Conservation (phyloP, 495 filamentous ascomycete species). For the Xylaria curta region DNA sequence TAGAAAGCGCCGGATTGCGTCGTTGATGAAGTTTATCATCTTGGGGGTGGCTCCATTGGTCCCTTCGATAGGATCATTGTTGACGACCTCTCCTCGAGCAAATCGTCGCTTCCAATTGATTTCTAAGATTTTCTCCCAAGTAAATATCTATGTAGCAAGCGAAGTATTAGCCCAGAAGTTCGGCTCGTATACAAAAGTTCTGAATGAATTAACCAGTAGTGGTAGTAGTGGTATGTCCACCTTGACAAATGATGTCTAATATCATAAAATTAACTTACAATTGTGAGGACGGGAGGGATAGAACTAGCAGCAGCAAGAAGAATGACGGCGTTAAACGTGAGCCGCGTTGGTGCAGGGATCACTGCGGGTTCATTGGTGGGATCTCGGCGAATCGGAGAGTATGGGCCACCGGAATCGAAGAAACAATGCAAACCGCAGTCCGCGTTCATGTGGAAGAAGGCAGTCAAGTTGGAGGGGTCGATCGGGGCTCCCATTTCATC, state of each 20-base stretch:
- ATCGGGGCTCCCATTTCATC: slow-evolving; percentile 43
- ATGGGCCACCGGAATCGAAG: slow-evolving; percentile 49
- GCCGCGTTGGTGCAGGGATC: slow-evolving; percentile 55
- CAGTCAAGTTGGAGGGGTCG: slow-evolving; percentile 40
- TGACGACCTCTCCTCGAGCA: slow-evolving; percentile 42
- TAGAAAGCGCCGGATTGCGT: slow-evolving; percentile 49
- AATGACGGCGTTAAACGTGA: slow-evolving; percentile 61
- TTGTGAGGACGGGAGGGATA: slow-evolving; percentile 62
- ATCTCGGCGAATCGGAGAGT: slow-evolving; percentile 54
- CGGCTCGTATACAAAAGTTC: neutral
- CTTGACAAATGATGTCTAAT: neutral
- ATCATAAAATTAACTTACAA: slow-evolving; percentile 30
- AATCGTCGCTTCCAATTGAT: slow-evolving; percentile 58
- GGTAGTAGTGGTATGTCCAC: neutral
- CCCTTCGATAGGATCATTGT: slow-evolving; percentile 50
- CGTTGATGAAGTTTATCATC: slow-evolving; percentile 56
- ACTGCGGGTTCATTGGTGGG: slow-evolving; percentile 62
- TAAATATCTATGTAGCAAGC: slow-evolving; percentile 45
- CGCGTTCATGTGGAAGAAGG: slow-evolving; percentile 48
- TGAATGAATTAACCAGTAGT: neutral
- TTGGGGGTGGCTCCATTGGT: slow-evolving; percentile 60
- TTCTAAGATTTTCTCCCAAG: slow-evolving; percentile 65
- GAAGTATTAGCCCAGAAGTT: neutral
- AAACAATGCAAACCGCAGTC: slow-evolving; percentile 53
- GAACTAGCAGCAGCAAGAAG: slow-evolving; percentile 65